phyloP scores from a whole-genome alignment of 2,329 filamentous ascomycete genomes.

The Colletotrichum sp. region DNA sequence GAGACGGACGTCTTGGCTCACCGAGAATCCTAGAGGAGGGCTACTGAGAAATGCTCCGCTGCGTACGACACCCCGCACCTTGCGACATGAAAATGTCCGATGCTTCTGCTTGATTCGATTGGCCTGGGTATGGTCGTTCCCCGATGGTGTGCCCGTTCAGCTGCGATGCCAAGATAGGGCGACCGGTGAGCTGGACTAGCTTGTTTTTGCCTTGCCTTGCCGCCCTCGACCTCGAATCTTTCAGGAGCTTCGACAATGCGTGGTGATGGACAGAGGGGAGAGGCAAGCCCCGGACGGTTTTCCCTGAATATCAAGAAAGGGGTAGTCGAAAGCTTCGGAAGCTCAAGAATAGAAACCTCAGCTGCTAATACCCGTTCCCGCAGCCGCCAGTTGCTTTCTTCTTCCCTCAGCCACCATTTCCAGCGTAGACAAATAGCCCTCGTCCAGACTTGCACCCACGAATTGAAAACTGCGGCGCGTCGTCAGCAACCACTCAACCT shows the following conservation, averaged over 20 bases:
- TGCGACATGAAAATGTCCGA: not conserved
- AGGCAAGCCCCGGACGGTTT: not conserved
- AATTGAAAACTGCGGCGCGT: not conserved
- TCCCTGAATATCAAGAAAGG: not conserved
- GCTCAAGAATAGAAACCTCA: not conserved
- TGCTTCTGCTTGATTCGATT: not conserved
- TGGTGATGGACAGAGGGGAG: not conserved
- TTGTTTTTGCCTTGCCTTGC: not conserved
- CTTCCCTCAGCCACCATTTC: not conserved
- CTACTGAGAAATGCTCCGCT: not conserved
- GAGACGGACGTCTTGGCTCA: not conserved
- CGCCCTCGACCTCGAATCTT: no score
- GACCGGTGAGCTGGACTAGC: not conserved
- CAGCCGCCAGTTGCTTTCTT: not conserved
- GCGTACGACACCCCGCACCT: not conserved
- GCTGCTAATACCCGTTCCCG: not conserved
- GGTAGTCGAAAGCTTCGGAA: not conserved
- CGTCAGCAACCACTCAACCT: not conserved
- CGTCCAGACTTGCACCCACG: not conserved
- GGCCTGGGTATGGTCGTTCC: not conserved
- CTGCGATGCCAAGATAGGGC: not conserved
- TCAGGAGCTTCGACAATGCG: not conserved
- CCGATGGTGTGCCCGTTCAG: not conserved
- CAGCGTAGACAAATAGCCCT: not conserved
- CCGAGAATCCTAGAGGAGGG: not conserved